Conservation (phyloP, 306 rosid species). For the Vigna nakashimae region DNA sequence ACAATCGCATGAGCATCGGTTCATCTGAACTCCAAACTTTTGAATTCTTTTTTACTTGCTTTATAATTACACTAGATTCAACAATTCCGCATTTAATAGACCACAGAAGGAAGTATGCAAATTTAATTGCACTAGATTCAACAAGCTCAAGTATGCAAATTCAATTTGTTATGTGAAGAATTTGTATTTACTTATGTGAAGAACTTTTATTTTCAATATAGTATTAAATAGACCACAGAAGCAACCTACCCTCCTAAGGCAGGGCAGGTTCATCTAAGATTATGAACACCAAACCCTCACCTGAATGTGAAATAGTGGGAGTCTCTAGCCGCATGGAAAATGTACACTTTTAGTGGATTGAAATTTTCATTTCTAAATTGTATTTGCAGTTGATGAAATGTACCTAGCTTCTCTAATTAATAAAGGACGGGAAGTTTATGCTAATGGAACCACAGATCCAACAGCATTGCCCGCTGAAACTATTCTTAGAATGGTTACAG, state of each 20-base stretch:
- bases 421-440: slow-evolving; percentile 77
- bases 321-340: slow-evolving; percentile 2
- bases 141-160: slow-evolving; percentile 10
- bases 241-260: background rate
- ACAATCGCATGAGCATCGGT: slow-evolving; percentile 94
- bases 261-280: slow-evolving; percentile 1
- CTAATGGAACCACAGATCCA: slow-evolving; percentile 73
- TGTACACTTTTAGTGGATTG: background rate
- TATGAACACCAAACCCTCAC: background rate
- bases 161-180: slow-evolving; percentile 28
- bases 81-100: background rate
- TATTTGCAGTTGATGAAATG: slow-evolving; percentile 89
- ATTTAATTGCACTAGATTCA: background rate
- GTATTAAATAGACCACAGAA: slow-evolving; percentile 30
- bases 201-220: slow-evolving; percentile 23
- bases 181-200: slow-evolving; percentile 9
- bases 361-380: slow-evolving; percentile 42
- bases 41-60: slow-evolving; percentile 19
- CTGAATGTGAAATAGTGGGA: slow-evolving; percentile 4
- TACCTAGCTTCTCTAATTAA: slow-evolving; percentile 87
- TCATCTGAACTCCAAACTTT: slow-evolving; percentile 45
- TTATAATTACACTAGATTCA: slow-evolving; percentile 11
- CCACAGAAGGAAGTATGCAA: no score
- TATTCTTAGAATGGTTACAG: slow-evolving; percentile 72
- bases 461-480: slow-evolving; percentile 80